These are phyloP conservation scores for Apophysomyces sp. DNA, from an alignment of 371 early-diverging fungal species.

Conservation along the genomic window DNA sequence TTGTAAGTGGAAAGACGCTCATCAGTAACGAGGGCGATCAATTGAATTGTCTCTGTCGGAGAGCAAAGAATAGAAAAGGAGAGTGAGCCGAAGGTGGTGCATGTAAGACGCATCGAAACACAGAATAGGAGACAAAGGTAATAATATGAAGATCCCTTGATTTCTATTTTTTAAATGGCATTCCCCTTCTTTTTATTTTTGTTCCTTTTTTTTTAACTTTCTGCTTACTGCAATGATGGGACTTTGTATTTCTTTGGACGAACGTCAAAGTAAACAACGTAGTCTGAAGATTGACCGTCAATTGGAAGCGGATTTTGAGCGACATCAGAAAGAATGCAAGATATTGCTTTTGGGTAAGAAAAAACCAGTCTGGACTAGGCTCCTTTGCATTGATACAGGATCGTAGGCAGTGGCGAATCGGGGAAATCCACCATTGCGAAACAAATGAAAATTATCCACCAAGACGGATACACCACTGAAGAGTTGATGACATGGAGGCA, in stretches of 20 bases:
- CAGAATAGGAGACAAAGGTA: neutral
- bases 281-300: slow-evolving; percentile 58
- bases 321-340: slow-evolving; percentile 60
- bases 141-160: slow-evolving; percentile 4
- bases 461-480: slow-evolving; percentile 72
- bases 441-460: slow-evolving; percentile 89
- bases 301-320: slow-evolving; percentile 50
- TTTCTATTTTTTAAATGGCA: neutral
- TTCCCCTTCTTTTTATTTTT: slow-evolving; percentile 6
- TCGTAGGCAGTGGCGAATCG: slow-evolving; percentile 78
- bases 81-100: neutral
- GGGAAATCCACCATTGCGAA: slow-evolving; percentile 86
- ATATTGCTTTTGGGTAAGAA: slow-evolving; percentile 62
- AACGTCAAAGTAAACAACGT: slow-evolving; percentile 46
- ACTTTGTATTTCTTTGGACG: slow-evolving; percentile 56
- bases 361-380: neutral
- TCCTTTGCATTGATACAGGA: neutral
- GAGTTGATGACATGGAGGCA: slow-evolving; percentile 70
- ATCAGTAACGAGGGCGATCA: neutral
- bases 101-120: neutral
- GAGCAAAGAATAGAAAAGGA: neutral
- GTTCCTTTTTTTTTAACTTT: neutral
- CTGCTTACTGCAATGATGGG: slow-evolving; percentile 33
- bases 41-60: neutral
- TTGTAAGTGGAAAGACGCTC: neutral